Percentiles rank a stretch among this genome's conserved stretches.
Evolutionary conservation across 1,139 yeast species (phyloP).

Genomic region (Taphrina pruni): DNA sequence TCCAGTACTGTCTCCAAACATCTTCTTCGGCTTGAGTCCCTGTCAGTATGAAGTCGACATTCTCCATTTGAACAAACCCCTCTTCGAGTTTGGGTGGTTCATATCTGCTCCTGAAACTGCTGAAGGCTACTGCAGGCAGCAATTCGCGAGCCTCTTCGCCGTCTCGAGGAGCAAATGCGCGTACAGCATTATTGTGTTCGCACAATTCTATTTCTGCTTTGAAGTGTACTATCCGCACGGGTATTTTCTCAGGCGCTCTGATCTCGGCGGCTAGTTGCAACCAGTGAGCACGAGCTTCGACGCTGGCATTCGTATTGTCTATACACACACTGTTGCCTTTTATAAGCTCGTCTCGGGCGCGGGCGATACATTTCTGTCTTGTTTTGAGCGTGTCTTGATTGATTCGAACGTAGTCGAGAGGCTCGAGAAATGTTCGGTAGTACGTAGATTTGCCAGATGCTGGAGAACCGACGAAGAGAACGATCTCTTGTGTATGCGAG

Average conservation of each 20-base stretch:
- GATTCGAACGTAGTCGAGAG: conserved; percentile 39
- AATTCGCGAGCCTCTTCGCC: conserved; percentile 23
- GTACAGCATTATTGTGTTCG: conserved; percentile 42
- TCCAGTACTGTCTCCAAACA: conserved; percentile 33
- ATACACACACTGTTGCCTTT: conserved; percentile 39
- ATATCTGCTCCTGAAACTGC: conserved; percentile 21
- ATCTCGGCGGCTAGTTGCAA: conserved; percentile 24
- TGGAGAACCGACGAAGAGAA: conserved; percentile 42
- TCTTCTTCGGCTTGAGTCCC: conserved; percentile 23
- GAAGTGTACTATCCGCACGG: conserved; percentile 23
- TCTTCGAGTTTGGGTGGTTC: conserved; percentile 37
- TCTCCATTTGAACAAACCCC: conserved; percentile 21
- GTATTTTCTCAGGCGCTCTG: background rate
- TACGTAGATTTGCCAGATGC: conserved; percentile 42
- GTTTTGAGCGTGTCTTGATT: conserved; percentile 43
- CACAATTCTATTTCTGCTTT: conserved; percentile 26
- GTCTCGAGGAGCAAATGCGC: conserved; percentile 23
- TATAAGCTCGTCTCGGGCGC: conserved; percentile 25
- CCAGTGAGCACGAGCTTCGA: conserved; percentile 39
- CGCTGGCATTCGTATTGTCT: conserved; percentile 41
- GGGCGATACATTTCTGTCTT: conserved; percentile 31
- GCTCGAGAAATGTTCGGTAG: conserved; percentile 18
- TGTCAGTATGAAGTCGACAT: conserved; percentile 22
- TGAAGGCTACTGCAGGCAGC: conserved; percentile 38
- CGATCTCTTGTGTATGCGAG: conserved; percentile 30